Conservation (phyloP, 768 basidiomycete genomes). For the Podaxis pistillaris region DNA sequence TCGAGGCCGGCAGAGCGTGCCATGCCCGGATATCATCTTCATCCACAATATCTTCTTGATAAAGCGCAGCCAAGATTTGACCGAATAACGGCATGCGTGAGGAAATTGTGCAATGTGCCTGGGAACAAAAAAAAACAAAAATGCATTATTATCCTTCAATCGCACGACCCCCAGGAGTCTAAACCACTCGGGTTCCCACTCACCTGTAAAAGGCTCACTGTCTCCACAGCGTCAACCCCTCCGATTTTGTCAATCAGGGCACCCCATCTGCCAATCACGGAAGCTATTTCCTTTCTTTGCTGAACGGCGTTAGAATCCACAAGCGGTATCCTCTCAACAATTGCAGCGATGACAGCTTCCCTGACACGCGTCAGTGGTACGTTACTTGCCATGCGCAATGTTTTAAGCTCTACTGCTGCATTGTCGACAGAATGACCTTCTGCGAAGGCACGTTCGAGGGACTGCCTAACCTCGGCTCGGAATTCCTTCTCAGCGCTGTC, state of each 20-base stretch:
- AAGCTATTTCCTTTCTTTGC: conserved; percentile 65
- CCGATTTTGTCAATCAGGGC: conserved; percentile 77
- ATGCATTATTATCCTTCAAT: neutral
- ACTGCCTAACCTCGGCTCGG: conserved; percentile 71
- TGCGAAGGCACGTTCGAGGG: conserved; percentile 87
- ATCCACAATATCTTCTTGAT: conserved; percentile 89
- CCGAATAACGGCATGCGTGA: conserved; percentile 74
- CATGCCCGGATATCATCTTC: conserved; percentile 89
- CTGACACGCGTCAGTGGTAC: conserved; percentile 84
- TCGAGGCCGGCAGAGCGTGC: conserved; percentile 61
- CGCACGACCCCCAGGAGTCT: neutral
- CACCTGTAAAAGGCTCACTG: conserved; percentile 77
- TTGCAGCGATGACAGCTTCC: conserved; percentile 83
- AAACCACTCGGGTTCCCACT: conserved; percentile 15
- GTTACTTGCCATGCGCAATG: conserved; percentile 95
- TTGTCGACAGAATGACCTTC: conserved; percentile 93
- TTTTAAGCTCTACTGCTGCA: conserved; percentile 92
- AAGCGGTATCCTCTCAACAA: conserved; percentile 71
- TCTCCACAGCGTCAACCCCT: conserved; percentile 80
- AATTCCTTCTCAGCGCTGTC: conserved; percentile 67
- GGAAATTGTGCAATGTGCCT: conserved; percentile 68
- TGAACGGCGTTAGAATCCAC: conserved; percentile 51
- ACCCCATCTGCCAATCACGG: conserved; percentile 78
- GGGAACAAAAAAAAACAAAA: conserved; percentile 3
- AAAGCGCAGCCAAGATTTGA: conserved; percentile 80